phyloP scores from a whole-genome alignment of 345 rosid species.

The Euphorbia lathyris region DNA sequence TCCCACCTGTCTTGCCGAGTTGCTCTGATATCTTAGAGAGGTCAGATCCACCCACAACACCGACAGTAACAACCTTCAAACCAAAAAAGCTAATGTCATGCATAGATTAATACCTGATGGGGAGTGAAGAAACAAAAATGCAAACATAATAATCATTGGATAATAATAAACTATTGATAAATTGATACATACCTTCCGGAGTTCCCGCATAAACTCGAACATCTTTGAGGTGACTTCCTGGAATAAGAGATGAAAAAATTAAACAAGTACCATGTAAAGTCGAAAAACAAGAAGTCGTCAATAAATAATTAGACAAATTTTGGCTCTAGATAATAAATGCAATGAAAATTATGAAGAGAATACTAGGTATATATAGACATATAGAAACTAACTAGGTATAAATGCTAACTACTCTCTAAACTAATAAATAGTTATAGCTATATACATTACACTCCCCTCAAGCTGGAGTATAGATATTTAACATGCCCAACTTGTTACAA shows the following conservation, averaged over 20 bases:
- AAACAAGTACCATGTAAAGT: not conserved
- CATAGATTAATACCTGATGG: not conserved
- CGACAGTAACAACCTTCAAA: constrained; percentile 73
- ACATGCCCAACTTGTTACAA: too few species aligned
- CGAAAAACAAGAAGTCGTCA: not conserved
- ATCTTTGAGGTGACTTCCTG: constrained; percentile 51
- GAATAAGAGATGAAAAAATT: constrained; percentile 4
- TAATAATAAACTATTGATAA: not conserved
- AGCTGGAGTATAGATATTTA: too few species aligned
- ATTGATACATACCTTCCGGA: constrained; percentile 56
- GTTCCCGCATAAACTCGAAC: constrained; percentile 65
- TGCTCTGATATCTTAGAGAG: constrained; percentile 88
- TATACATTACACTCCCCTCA: too few species aligned
- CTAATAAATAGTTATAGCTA: too few species aligned
- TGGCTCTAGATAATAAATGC: not conserved
- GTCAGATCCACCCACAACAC: constrained; percentile 97
- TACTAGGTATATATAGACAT: too few species aligned
- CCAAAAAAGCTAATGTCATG: constrained; percentile 3
- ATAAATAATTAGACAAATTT: not conserved
- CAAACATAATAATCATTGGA: not conserved
- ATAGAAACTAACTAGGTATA: too few species aligned
- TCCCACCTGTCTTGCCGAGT: constrained; percentile 80
- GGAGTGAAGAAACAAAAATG: too few species aligned
- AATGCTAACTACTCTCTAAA: too few species aligned
- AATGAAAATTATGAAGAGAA: too few species aligned